Percentiles rank a stretch among this genome's conserved stretches.
phyloP scores from a whole-genome alignment of 2,329 filamentous ascomycete species.

The Phaeosphaeriaceae sp. region DNA sequence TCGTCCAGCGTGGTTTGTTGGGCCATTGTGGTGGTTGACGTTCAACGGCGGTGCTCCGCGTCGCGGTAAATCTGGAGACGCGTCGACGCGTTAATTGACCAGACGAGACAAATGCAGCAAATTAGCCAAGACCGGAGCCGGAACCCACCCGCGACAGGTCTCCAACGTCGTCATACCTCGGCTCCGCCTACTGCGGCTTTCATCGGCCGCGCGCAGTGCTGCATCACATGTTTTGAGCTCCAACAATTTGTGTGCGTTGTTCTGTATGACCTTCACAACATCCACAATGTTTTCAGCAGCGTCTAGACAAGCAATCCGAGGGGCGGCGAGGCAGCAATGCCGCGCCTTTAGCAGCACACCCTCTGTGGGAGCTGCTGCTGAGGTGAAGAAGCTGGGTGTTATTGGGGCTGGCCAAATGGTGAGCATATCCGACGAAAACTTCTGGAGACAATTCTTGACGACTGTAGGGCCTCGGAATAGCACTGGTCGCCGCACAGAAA shows the following conservation, averaged over 20 bases:
- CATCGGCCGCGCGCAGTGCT: slow-evolving; percentile 22
- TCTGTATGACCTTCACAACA: neutral
- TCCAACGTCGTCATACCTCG: slow-evolving; percentile 22
- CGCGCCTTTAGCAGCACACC: slow-evolving; percentile 73
- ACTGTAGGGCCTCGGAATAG: slow-evolving; percentile 86
- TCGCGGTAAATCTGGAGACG: slow-evolving; percentile 27
- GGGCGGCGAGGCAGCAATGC: slow-evolving; percentile 39
- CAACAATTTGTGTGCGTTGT: neutral
- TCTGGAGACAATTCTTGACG: slow-evolving; percentile 24
- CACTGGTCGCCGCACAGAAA: slow-evolving; percentile 86
- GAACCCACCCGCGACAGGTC: neutral
- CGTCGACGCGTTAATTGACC: slow-evolving; percentile 45
- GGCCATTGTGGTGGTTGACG: slow-evolving; percentile 43
- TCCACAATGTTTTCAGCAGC: slow-evolving; percentile 41
- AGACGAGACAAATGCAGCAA: slow-evolving; percentile 25
- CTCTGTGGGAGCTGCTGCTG: slow-evolving; percentile 64
- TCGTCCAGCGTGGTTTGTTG: slow-evolving; percentile 50
- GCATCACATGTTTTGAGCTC: neutral
- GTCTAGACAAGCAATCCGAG: slow-evolving; percentile 36
- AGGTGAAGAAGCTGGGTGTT: slow-evolving; percentile 88
- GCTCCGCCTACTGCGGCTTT: slow-evolving; percentile 28
- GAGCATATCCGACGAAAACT: slow-evolving; percentile 31
- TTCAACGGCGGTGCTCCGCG: slow-evolving; percentile 13
- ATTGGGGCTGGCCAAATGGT: slow-evolving; percentile 98
- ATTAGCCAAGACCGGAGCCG: slow-evolving; percentile 26